Percentiles rank a stretch among this genome's conserved stretches.
These are phyloP conservation scores for Miamiensis avidus DNA, from an alignment of 169 alveolate species.

Conservation along the genomic window DNA sequence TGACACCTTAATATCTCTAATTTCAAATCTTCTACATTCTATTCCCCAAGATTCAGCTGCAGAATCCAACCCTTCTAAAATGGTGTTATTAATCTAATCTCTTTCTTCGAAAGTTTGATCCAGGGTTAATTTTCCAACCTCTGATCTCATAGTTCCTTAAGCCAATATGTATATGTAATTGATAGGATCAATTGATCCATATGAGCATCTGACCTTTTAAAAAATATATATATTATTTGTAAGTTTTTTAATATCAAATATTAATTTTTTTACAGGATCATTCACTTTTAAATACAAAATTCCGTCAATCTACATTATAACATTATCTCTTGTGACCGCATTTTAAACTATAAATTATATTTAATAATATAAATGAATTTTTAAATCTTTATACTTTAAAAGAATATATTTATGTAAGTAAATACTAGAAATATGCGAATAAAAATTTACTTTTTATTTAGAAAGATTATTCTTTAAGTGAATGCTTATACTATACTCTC, in stretches of 20 bases:
- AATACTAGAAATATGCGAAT: too few relatives aligned
- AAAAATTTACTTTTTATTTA: neutral
- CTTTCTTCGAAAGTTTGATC: constrained; percentile 95
- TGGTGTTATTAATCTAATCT: constrained; percentile 88
- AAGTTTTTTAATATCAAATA: too few relatives aligned
- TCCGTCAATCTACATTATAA: constrained; percentile 94
- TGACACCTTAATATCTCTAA: constrained; percentile 94
- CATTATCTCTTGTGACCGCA: constrained; percentile 96
- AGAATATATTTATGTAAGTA: too few relatives aligned
- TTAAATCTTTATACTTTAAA: too few relatives aligned
- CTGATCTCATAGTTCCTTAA: constrained; percentile 96
- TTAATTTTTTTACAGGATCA: constrained; percentile 31
- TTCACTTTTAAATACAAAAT: constrained; percentile 91
- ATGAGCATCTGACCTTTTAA: constrained; percentile 80
- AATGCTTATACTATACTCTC: constrained; percentile 89
- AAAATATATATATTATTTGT: neutral
- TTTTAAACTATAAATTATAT: constrained; percentile 91
- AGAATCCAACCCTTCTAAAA: constrained; percentile 83
- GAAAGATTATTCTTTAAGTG: constrained; percentile 82
- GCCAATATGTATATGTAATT: constrained; percentile 79
- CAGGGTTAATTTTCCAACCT: constrained; percentile 94
- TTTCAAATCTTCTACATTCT: constrained; percentile 92
- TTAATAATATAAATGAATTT: constrained; percentile 69
- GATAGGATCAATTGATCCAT: constrained; percentile 94
- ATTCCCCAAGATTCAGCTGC: constrained; percentile 96